Evolutionary conservation across 768 basidiomycete genomes (phyloP).

Genomic region (Kwoniella dendrophila): DNA sequence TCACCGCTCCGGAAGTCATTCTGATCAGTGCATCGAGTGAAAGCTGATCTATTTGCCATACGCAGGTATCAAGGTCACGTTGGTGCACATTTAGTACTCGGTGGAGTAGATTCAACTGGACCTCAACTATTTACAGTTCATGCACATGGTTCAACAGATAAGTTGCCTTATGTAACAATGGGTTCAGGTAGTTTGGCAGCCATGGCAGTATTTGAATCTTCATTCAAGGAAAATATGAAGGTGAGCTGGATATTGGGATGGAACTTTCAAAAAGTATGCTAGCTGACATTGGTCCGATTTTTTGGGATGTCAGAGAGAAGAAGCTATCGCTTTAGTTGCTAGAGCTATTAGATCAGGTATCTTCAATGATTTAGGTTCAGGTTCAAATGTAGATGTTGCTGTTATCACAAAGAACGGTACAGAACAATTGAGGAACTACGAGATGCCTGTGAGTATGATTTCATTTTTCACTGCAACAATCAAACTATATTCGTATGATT

Average conservation of each 20-base stretch:
- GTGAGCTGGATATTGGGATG: conserved; percentile 58
- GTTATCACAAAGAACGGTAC: conserved; percentile 84
- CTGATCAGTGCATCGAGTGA: background rate
- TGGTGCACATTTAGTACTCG: conserved; percentile 93
- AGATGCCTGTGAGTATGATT: conserved; percentile 65
- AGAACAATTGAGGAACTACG: conserved; percentile 91
- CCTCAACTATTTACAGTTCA: conserved; percentile 93
- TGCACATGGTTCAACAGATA: conserved; percentile 97
- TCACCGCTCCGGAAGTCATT: background rate
- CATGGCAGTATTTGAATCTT: conserved; percentile 94
- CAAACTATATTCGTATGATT: background rate
- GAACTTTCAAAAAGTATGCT: background rate
- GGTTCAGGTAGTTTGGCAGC: conserved; percentile 94
- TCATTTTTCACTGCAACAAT: background rate
- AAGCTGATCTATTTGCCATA: background rate
- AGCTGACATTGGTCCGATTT: conserved; percentile 4
- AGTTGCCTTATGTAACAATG: conserved; percentile 98
- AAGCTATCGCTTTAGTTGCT: conserved; percentile 79
- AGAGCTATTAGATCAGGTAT: conserved; percentile 91
- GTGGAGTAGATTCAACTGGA: conserved; percentile 92
- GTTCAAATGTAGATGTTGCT: conserved; percentile 97
- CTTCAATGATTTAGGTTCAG: conserved; percentile 98
- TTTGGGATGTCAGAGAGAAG: conserved; percentile 63
- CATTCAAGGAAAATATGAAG: conserved; percentile 79
- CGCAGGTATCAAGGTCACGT: conserved; percentile 86